Evolutionary conservation across 1,284 basidiomycete genomes (phyloP).

Genomic region (Trametes polyzona): DNA sequence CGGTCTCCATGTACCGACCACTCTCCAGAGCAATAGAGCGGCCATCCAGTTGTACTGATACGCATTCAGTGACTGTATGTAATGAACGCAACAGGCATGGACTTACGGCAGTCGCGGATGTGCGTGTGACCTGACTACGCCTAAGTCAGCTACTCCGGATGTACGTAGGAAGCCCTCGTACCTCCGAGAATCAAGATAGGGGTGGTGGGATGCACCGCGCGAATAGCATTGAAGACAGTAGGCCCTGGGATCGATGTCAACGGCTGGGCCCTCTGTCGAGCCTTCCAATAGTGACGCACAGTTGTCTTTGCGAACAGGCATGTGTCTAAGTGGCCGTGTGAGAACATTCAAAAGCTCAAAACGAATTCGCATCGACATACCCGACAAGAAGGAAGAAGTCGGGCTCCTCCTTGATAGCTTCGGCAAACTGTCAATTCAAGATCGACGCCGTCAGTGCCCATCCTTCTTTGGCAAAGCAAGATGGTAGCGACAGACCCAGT

Average conservation of each 20-base stretch:
- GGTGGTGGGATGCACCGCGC: slow-evolving; percentile 69
- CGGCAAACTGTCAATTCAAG: slow-evolving; percentile 57
- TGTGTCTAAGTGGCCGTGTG: slow-evolving; percentile 51
- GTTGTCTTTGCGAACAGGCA: slow-evolving; percentile 67
- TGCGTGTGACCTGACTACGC: slow-evolving; percentile 63
- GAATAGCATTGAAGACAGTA: slow-evolving; percentile 73
- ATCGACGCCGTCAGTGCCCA: background rate
- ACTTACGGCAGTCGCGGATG: slow-evolving; percentile 73
- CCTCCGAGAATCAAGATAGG: slow-evolving; percentile 84
- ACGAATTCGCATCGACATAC: slow-evolving; percentile 39
- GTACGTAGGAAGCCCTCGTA: slow-evolving; percentile 23
- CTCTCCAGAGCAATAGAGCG: slow-evolving; percentile 77
- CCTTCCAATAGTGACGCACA: slow-evolving; percentile 44
- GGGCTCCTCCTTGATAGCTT: slow-evolving; percentile 79
- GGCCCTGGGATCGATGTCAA: slow-evolving; percentile 53
- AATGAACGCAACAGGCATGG: background rate
- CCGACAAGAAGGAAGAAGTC: slow-evolving; percentile 81
- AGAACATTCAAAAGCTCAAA: background rate
- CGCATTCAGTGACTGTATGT: background rate
- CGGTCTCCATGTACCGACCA: slow-evolving; percentile 87
- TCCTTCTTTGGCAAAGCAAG: background rate
- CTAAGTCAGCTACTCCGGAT: background rate
- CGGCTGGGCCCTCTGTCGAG: background rate
- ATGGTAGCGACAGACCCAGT: slow-evolving; percentile 50
- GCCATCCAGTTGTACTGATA: slow-evolving; percentile 57